These are phyloP conservation scores for Lipomyces lipofer DNA, from an alignment of 805 yeast species.

Conservation along the genomic window DNA sequence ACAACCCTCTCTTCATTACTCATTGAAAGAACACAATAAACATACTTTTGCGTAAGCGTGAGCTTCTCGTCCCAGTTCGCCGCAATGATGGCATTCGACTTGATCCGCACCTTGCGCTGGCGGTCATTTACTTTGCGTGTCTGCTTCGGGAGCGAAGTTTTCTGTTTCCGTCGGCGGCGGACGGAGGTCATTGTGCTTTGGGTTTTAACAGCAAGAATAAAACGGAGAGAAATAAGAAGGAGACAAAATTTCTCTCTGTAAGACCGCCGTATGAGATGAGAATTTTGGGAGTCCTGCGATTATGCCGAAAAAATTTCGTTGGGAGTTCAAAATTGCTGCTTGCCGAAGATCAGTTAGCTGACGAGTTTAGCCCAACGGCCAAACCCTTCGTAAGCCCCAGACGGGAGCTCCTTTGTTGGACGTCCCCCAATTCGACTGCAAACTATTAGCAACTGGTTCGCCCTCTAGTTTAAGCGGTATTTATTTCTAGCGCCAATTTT, in stretches of 20 bases:
- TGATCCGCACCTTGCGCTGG: conserved; percentile 63
- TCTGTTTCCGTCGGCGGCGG: conserved; percentile 22
- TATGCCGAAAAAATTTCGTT: conserved; percentile 3
- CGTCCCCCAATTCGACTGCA: too few relatives aligned
- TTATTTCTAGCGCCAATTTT: too few relatives aligned
- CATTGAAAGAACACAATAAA: background rate
- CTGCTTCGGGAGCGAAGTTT: conserved; percentile 42
- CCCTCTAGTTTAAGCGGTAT: too few relatives aligned
- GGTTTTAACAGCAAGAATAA: background rate
- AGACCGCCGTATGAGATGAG: too few relatives aligned
- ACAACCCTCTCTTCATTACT: background rate
- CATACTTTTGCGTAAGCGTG: conserved; percentile 73
- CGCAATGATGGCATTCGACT: conserved; percentile 78
- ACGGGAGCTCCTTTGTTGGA: too few relatives aligned
- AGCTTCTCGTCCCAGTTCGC: conserved; percentile 84
- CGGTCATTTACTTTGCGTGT: conserved; percentile 71
- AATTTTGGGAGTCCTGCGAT: too few relatives aligned
- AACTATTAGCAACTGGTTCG: too few relatives aligned
- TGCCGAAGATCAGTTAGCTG: background rate
- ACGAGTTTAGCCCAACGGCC: background rate
- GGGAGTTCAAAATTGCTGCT: background rate
- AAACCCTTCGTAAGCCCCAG: too few relatives aligned
- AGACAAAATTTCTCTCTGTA: too few relatives aligned
- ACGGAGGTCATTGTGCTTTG: conserved; percentile 22
- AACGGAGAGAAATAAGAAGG: background rate